A percentile compares a stretch with the other conserved stretches of the same genome.
These are phyloP conservation scores for Nidularia pulvinata DNA, from an alignment of 768 basidiomycete species.

Conservation along the genomic window DNA sequence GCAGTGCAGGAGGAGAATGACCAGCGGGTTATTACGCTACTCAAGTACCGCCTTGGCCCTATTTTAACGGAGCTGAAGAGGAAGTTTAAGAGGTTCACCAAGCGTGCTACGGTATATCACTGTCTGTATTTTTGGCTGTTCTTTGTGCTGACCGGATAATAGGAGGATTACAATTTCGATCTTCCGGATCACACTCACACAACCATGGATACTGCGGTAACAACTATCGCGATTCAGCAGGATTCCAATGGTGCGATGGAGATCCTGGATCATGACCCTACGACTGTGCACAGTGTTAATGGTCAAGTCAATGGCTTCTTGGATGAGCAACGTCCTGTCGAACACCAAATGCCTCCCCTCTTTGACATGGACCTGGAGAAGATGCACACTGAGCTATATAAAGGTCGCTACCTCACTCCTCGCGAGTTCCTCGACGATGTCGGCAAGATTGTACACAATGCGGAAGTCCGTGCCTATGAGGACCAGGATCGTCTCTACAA, in stretches of 20 bases:
- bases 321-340: slow-evolving; percentile 29
- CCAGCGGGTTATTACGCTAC: slow-evolving; percentile 69
- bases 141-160: slow-evolving; percentile 8
- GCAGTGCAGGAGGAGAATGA: slow-evolving; percentile 85
- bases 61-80: slow-evolving; percentile 88
- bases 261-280: slow-evolving; percentile 34
- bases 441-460: slow-evolving; percentile 79
- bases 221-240: slow-evolving; percentile 29
- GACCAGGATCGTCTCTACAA: slow-evolving; percentile 79
- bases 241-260: slow-evolving; percentile 42
- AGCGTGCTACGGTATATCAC: slow-evolving; percentile 66
- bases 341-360: slow-evolving; percentile 45
- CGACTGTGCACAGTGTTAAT: slow-evolving; percentile 24
- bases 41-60: slow-evolving; percentile 91
- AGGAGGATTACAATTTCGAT: slow-evolving; percentile 80
- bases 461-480: slow-evolving; percentile 49
- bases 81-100: slow-evolving; percentile 90
- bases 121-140: slow-evolving; percentile 1
- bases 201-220: neutral
- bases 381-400: slow-evolving; percentile 86
- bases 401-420: slow-evolving; percentile 83
- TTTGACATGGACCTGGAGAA: slow-evolving; percentile 92
- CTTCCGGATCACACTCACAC: slow-evolving; percentile 6
- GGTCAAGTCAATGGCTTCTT: slow-evolving; percentile 38
- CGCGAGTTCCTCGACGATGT: slow-evolving; percentile 87